Percentiles rank a stretch among this genome's conserved stretches.
Evolutionary conservation across 2,329 filamentous ascomycete genomes (phyloP).

Genomic region (Emericellopsis cladophorae): DNA sequence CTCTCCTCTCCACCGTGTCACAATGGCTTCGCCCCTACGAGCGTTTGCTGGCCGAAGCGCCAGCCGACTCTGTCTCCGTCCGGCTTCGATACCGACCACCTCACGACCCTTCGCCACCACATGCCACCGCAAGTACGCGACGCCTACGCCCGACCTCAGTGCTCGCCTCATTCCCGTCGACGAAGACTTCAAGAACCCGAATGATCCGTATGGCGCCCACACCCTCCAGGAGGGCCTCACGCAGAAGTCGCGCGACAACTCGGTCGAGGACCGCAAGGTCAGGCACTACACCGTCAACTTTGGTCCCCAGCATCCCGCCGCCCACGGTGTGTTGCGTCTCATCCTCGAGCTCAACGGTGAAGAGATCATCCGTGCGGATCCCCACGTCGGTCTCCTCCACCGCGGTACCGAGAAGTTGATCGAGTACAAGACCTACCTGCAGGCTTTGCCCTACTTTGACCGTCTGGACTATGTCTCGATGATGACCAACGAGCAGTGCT

Average conservation of each 20-base stretch:
- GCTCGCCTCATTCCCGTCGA: constrained; percentile 56
- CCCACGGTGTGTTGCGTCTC: constrained; percentile 92
- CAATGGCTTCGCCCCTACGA: constrained; percentile 56
- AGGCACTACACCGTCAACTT: constrained; percentile 99
- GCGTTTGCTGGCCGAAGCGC: constrained; percentile 61
- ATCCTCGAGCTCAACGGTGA: constrained; percentile 97
- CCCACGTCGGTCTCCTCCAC: constrained; percentile 91
- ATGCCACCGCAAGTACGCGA: constrained; percentile 48
- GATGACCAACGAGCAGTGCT: constrained; percentile 99
- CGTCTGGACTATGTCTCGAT: constrained; percentile 98
- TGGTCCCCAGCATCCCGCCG: constrained; percentile 94
- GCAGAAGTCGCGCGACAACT: constrained; percentile 34
- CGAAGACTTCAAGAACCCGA: constrained; percentile 44
- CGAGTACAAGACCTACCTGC: constrained; percentile 98
- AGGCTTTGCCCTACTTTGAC: constrained; percentile 97
- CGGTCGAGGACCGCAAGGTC: constrained; percentile 62
- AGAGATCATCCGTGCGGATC: constrained; percentile 92
- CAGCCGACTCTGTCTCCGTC: constrained; percentile 51
- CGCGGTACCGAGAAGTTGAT: constrained; percentile 98
- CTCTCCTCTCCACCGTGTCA: constrained; percentile 16
- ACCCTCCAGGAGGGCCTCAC: constrained; percentile 25
- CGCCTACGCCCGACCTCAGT: constrained; percentile 32
- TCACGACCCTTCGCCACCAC: constrained; percentile 56
- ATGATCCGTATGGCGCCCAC: constrained; percentile 34
- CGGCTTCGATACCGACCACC: constrained; percentile 18